Conservation (phyloP, 2,329 filamentous ascomycete species). For the Phaeosphaeriaceae sp. region DNA sequence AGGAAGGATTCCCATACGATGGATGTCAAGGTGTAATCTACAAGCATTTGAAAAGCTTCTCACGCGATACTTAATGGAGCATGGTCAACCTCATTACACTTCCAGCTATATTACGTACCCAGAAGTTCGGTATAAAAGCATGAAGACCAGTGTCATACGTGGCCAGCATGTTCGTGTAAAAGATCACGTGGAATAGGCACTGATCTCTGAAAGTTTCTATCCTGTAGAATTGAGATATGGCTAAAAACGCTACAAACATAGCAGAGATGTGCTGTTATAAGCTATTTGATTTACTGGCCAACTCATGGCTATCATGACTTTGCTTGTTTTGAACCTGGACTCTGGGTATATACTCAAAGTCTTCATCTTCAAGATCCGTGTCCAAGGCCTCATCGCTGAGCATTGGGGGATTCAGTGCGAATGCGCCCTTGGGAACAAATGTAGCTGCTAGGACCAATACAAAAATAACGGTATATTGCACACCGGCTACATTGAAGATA, state of each 20-base stretch:
- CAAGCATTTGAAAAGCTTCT: neutral
- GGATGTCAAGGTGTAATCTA: no score
- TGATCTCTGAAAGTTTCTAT: neutral
- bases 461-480: conserved; percentile 56
- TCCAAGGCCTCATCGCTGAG: conserved; percentile 51
- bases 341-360: conserved; percentile 30
- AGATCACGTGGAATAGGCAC: no score
- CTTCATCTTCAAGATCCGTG: conserved; percentile 36
- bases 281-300: conserved; percentile 28
- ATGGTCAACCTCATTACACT: neutral
- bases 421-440: conserved; percentile 55
- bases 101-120: no score
- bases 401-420: conserved; percentile 54
- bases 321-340: conserved; percentile 22
- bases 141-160: no score
- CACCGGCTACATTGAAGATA: conserved; percentile 53
- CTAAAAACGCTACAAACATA: conserved; percentile 5
- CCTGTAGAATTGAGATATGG: neutral
- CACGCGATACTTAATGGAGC: neutral
- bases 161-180: no score
- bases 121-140: no score
- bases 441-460: conserved; percentile 53
- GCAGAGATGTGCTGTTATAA: neutral
- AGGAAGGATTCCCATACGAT: no score
- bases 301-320: conserved; percentile 31